These are phyloP conservation scores for Ochromonas danica DNA, from an alignment of 108 stramenopile species.

Conservation along the genomic window DNA sequence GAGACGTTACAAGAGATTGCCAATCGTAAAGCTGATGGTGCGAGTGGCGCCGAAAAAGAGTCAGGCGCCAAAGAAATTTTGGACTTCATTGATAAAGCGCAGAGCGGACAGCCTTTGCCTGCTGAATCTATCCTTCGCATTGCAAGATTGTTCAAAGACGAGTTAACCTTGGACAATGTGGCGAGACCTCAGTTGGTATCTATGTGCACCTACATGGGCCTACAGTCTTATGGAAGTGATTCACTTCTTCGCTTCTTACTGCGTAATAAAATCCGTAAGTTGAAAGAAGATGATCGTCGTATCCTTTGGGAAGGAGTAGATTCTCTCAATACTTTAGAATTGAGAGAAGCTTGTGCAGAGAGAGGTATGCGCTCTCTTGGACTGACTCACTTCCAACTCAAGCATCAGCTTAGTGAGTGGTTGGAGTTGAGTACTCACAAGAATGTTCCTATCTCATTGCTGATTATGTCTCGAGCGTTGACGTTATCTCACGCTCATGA, in stretches of 20 bases:
- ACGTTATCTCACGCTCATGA: conserved; percentile 73
- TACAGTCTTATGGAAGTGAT: conserved; percentile 88
- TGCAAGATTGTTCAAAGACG: conserved; percentile 84
- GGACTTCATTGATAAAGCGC: conserved; percentile 83
- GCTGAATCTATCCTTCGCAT: conserved; percentile 78
- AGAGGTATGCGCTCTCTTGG: conserved; percentile 94
- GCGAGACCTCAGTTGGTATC: conserved; percentile 90
- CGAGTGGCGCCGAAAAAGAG: not conserved
- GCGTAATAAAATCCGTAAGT: conserved; percentile 71
- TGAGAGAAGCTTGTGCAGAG: conserved; percentile 90
- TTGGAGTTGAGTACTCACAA: conserved; percentile 89
- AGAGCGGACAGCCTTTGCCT: conserved; percentile 72
- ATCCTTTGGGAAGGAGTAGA: conserved; percentile 97
- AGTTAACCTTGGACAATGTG: conserved; percentile 96
- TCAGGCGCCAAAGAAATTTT: conserved; percentile 37
- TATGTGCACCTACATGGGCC: conserved; percentile 92
- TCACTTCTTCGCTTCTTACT: conserved; percentile 87
- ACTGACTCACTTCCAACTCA: conserved; percentile 82
- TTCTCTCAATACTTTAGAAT: conserved; percentile 89
- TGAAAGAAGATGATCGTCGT: conserved; percentile 91
- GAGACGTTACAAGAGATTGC: conserved; percentile 67
- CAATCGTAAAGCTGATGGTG: conserved; percentile 49
- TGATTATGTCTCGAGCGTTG: conserved; percentile 94
- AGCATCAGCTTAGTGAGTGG: conserved; percentile 82
- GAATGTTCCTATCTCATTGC: conserved; percentile 86